Evolutionary conservation across 495 filamentous ascomycete genomes (phyloP).

Genomic region (Neohortaea acidophila): DNA sequence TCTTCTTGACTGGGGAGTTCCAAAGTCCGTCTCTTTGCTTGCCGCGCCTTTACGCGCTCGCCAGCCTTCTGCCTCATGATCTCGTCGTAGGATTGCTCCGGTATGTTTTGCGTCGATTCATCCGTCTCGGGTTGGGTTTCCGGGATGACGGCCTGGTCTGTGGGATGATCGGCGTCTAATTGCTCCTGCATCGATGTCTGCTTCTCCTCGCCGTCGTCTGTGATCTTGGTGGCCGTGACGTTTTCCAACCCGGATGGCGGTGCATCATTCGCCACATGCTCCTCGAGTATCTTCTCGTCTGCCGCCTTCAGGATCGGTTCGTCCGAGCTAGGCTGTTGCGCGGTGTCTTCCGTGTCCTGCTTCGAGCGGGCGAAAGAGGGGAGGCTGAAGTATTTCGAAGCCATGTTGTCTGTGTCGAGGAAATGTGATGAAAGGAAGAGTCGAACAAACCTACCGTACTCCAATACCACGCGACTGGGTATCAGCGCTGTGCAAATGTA

Average conservation of each 20-base stretch:
- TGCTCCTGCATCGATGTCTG: slow-evolving; percentile 4
- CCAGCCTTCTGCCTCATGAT: slow-evolving; percentile 1
- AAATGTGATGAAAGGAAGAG: not conserved
- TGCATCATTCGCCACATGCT: slow-evolving; percentile 21
- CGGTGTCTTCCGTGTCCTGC: slow-evolving; percentile 17
- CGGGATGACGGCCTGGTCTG: slow-evolving; percentile 4
- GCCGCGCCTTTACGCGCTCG: slow-evolving; percentile 1
- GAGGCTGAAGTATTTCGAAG: slow-evolving; percentile 13
- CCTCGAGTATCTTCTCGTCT: slow-evolving; percentile 27
- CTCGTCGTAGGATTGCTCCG: slow-evolving; percentile 9
- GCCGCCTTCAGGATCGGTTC: slow-evolving; percentile 26
- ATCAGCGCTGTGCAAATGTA: too few species aligned
- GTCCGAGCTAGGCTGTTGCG: slow-evolving; percentile 16
- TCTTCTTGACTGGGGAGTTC: slow-evolving; percentile 20
- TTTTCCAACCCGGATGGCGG: slow-evolving; percentile 6
- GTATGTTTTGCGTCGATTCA: too few species aligned
- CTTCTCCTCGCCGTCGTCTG: slow-evolving; percentile 18
- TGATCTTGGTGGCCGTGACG: slow-evolving; percentile 18
- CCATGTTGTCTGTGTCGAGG: slow-evolving; percentile 3
- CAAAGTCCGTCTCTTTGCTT: slow-evolving; percentile 9
- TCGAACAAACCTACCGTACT: too few species aligned
- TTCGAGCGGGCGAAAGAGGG: slow-evolving; percentile 18
- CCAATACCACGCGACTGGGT: too few species aligned
- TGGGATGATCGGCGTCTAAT: not conserved
- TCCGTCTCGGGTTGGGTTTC: slow-evolving; percentile 2